Evolutionary conservation across 2,329 filamentous ascomycete species (phyloP).

Genomic region (Bipolaris bicolor): DNA sequence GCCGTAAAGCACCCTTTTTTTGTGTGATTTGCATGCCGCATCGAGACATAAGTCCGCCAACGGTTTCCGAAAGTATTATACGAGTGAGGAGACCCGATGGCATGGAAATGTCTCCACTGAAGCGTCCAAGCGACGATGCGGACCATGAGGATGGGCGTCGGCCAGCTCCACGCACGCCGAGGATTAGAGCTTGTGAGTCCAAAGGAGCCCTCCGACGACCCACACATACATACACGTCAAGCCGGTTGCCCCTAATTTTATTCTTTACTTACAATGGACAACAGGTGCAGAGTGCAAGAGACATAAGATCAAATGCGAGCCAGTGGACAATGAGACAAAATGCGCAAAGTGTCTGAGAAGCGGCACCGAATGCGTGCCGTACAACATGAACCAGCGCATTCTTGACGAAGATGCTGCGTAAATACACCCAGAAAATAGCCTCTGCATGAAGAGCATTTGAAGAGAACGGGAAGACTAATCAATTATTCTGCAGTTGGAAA

Average conservation of each 20-base stretch:
- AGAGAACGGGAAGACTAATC: neutral
- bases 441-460: no score
- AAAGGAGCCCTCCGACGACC: neutral
- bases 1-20: neutral
- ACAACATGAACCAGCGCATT: constrained; percentile 49
- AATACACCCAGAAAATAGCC: constrained; percentile 7
- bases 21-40: neutral
- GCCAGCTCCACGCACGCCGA: constrained; percentile 31
- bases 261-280: no score
- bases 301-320: constrained; percentile 46
- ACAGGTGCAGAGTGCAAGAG: constrained; percentile 44
- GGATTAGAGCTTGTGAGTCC: constrained; percentile 37
- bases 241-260: no score
- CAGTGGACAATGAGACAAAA: constrained; percentile 39
- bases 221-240: neutral
- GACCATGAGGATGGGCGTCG: constrained; percentile 38
- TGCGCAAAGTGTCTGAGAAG: constrained; percentile 44
- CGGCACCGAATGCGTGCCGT: constrained; percentile 83
- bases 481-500: constrained; percentile 35
- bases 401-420: constrained; percentile 43
- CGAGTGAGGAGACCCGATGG: constrained; percentile 25
- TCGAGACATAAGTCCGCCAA: constrained; percentile 14
- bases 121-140: constrained; percentile 39
- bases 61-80: constrained; percentile 4
- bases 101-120: constrained; percentile 69